Evolutionary conservation across 2,329 filamentous ascomycete genomes (phyloP).

Genomic region (Colletotrichum tropicale): DNA sequence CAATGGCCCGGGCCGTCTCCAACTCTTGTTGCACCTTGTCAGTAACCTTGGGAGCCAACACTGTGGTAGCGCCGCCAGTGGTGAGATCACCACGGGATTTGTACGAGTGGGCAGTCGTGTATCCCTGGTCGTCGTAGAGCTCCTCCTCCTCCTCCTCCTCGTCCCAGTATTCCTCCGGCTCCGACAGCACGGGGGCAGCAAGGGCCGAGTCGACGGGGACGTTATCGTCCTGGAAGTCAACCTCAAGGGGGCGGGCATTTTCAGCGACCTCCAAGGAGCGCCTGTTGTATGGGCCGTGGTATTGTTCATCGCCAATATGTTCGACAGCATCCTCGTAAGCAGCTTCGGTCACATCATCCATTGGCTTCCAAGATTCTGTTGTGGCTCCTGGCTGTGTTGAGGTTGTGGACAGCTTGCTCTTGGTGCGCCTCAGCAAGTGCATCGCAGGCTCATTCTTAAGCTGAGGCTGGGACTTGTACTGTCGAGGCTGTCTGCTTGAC

Average conservation of each 20-base stretch:
- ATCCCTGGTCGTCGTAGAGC: constrained; percentile 69
- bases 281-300: neutral
- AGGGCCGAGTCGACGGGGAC: neutral
- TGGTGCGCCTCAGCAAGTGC: constrained; percentile 45
- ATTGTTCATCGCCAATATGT: constrained; percentile 33
- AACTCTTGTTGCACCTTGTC: constrained; percentile 75
- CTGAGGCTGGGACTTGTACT: constrained; percentile 59
- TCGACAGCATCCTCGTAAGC: constrained; percentile 52
- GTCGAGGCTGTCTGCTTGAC: constrained; percentile 40
- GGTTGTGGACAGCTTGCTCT: constrained; percentile 42
- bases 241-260: neutral
- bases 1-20: constrained; percentile 65
- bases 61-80: constrained; percentile 52
- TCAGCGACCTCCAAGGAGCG: constrained; percentile 3
- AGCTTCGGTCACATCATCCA: constrained; percentile 43
- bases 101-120: constrained; percentile 77
- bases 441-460: constrained; percentile 44
- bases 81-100: constrained; percentile 73
- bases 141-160: constrained; percentile 76
- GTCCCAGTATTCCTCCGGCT: constrained; percentile 75
- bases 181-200: constrained; percentile 27
- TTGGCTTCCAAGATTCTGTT: constrained; percentile 14
- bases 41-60: constrained; percentile 77
- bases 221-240: neutral
- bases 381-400: neutral